Conservation (phyloP, 306 rosid genomes). For the Dryas drummondii region DNA sequence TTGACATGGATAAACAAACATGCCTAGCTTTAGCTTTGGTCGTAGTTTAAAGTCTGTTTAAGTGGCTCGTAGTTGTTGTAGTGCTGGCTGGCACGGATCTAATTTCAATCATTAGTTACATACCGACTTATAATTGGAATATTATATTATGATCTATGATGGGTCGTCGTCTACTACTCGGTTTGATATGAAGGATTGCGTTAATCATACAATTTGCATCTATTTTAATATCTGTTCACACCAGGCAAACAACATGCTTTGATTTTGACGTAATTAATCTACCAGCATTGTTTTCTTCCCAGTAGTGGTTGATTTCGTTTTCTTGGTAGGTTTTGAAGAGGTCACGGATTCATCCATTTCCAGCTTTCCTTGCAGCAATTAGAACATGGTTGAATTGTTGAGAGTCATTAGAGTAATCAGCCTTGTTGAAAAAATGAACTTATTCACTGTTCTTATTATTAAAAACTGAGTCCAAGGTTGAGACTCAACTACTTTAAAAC, state of each 20-base stretch:
- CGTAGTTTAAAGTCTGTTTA: not conserved
- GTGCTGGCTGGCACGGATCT: constrained; percentile 18
- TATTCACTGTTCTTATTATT: constrained; percentile 9
- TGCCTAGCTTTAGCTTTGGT: not conserved
- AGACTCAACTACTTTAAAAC: constrained; percentile 38
- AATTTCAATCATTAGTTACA: constrained; percentile 9
- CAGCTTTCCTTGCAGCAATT: constrained; percentile 59
- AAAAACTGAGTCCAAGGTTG: not conserved
- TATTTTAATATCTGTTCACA: not conserved
- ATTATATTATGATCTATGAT: not conserved
- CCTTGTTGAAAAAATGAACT: constrained; percentile 16
- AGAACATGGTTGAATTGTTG: constrained; percentile 42
- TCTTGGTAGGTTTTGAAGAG: constrained; percentile 78
- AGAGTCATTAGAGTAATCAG: constrained; percentile 17
- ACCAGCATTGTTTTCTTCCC: not conserved
- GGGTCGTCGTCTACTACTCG: not conserved
- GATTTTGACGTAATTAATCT: constrained; percentile 40
- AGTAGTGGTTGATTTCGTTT: constrained; percentile 40
- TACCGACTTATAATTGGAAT: constrained; percentile 2
- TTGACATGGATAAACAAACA: not conserved
- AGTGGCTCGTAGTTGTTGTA: constrained; percentile 26
- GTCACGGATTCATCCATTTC: constrained; percentile 11
- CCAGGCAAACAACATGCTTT: constrained; percentile 23
- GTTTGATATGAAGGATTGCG: constrained; percentile 2
- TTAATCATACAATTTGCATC: constrained; percentile 6